Percentiles rank a stretch among this genome's conserved stretches.
These are phyloP conservation scores for Myochromella boudieri DNA, from an alignment of 768 basidiomycete genomes.

Conservation along the genomic window DNA sequence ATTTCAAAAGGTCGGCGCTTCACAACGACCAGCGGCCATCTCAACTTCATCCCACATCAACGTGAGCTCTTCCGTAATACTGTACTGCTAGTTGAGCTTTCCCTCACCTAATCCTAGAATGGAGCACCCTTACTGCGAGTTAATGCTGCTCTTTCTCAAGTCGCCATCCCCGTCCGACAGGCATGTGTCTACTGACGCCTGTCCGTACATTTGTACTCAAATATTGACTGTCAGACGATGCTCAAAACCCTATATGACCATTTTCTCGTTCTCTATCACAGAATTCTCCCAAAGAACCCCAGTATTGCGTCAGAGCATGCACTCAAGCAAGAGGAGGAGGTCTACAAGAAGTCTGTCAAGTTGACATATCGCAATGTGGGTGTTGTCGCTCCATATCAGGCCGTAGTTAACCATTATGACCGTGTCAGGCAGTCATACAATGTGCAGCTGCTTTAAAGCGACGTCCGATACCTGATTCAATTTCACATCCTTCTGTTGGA, in stretches of 20 bases:
- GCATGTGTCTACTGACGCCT: slow-evolving; percentile 29
- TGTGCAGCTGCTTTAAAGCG: slow-evolving; percentile 50
- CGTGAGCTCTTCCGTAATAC: slow-evolving; percentile 21
- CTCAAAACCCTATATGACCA: slow-evolving; percentile 73
- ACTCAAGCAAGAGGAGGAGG: slow-evolving; percentile 76
- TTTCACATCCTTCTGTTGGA: slow-evolving; percentile 73
- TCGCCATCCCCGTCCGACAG: slow-evolving; percentile 76
- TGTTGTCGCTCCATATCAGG: neutral
- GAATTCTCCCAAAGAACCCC: slow-evolving; percentile 52
- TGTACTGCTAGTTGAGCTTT: slow-evolving; percentile 3
- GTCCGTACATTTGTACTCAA: slow-evolving; percentile 11
- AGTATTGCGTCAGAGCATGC: slow-evolving; percentile 76
- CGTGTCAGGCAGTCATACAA: slow-evolving; percentile 47
- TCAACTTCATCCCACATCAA: slow-evolving; percentile 37
- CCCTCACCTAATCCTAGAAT: slow-evolving; percentile 33
- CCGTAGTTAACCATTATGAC: slow-evolving; percentile 11
- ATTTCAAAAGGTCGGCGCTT: slow-evolving; percentile 52
- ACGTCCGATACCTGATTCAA: slow-evolving; percentile 51
- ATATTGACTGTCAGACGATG: slow-evolving; percentile 50
- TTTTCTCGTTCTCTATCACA: slow-evolving; percentile 66
- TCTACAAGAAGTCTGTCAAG: slow-evolving; percentile 74
- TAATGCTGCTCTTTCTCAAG: slow-evolving; percentile 66
- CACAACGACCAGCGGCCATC: slow-evolving; percentile 41
- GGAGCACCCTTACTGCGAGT: slow-evolving; percentile 67
- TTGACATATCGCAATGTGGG: slow-evolving; percentile 81